Evolutionary conservation across 345 rosid genomes (phyloP).

Genomic region (Mangifera indica): DNA sequence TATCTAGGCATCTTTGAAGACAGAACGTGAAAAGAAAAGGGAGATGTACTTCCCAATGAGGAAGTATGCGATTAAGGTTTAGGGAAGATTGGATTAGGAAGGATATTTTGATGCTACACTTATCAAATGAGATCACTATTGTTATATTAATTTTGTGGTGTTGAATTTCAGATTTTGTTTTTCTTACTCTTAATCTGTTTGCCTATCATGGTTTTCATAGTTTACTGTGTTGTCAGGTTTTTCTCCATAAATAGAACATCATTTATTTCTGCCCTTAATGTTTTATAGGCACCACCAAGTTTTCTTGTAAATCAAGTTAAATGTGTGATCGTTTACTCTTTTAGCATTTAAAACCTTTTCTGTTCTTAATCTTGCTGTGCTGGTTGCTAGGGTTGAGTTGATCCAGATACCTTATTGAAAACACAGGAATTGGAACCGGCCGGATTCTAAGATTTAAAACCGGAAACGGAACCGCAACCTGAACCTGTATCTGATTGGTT

Average conservation of each 20-base stretch:
- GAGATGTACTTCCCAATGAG: constrained; percentile 71
- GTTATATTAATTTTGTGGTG: constrained; percentile 6
- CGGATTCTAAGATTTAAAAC: no score
- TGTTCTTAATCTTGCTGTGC: no score
- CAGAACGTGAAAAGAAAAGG: constrained; percentile 63
- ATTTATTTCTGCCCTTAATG: no score
- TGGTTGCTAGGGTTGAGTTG: no score
- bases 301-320: no score
- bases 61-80: constrained; percentile 69
- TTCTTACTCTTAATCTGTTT: neutral
- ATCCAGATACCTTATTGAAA: no score
- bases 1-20: constrained; percentile 57
- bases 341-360: no score
- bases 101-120: constrained; percentile 5
- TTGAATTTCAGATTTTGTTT: constrained; percentile 16
- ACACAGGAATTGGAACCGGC: no score
- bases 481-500: no score
- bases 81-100: constrained; percentile 7
- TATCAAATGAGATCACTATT: neutral
- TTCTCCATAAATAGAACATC: neutral
- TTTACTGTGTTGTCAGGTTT: neutral
- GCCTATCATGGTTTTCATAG: constrained; percentile 3
- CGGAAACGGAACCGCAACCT: no score
- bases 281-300: no score
- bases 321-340: no score